Evolutionary conservation across 106 monocot genomes (phyloP).

Genomic region (Dioscorea dumetorum): DNA sequence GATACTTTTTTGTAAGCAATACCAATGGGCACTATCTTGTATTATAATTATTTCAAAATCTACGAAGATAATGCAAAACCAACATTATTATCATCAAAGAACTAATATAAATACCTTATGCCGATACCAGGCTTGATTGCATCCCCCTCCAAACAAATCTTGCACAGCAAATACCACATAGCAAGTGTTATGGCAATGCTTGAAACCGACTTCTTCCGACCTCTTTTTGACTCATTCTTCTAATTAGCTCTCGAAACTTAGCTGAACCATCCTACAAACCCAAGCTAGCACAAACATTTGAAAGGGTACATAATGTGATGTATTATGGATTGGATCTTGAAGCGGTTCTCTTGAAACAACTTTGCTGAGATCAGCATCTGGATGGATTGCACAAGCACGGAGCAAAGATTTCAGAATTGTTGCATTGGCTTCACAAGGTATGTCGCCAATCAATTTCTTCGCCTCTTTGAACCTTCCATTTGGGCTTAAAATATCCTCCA

Average conservation of each 20-base stretch:
- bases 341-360: constrained; percentile 2
- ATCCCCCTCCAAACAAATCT: too few species aligned
- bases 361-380: constrained; percentile 9
- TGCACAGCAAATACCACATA: too few species aligned
- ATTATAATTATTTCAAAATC: too few species aligned
- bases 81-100: too few species aligned
- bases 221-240: constrained; percentile 23
- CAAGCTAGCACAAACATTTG: constrained; percentile 40
- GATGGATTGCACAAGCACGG: constrained; percentile 12
- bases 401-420: constrained; percentile 35
- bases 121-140: too few species aligned
- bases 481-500: constrained; percentile 58
- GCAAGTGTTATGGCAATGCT: constrained; percentile 4
- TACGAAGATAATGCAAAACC: too few species aligned
- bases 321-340: constrained; percentile 1
- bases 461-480: constrained; percentile 45
- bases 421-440: constrained; percentile 38
- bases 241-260: constrained; percentile 17
- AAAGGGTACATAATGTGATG: constrained; percentile 32
- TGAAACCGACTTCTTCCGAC: constrained; percentile 56
- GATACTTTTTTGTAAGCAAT: too few species aligned
- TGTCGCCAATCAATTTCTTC: constrained; percentile 23
- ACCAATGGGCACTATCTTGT: too few species aligned
- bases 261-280: constrained; percentile 40
- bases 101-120: too few species aligned